Conservation (phyloP, 176 grass and related monocot genomes). For the Aechmea fasciata region DNA sequence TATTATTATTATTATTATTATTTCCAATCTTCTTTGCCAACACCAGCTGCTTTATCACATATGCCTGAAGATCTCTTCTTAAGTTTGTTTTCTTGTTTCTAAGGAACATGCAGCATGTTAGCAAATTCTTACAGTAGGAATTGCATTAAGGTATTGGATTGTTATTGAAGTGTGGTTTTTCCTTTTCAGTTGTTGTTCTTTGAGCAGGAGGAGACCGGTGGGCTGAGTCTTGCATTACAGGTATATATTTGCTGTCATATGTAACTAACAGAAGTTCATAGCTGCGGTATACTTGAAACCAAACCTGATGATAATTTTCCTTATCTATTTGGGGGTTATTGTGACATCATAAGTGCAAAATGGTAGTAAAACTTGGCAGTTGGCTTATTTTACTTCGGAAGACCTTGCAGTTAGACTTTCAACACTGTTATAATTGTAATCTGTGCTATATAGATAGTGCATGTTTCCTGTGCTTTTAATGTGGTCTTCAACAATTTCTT, state of each 20-base stretch:
- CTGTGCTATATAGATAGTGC: neutral
- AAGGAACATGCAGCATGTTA: neutral
- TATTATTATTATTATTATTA: neutral
- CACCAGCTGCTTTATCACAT: neutral
- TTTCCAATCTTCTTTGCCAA: neutral
- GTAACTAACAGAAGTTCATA: neutral
- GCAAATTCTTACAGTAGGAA: neutral
- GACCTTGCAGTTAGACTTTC: too few species aligned
- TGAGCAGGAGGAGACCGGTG: conserved; percentile 93
- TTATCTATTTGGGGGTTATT: neutral
- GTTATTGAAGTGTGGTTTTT: neutral
- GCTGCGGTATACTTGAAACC: too few species aligned
- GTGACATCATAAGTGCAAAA: neutral
- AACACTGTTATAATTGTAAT: too few species aligned
- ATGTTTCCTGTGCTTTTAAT: neutral
- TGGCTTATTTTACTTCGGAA: too few species aligned
- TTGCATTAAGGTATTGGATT: neutral
- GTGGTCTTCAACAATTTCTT: neutral
- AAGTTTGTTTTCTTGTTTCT: neutral
- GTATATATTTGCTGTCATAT: conserved; percentile 28
- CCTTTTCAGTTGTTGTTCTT: conserved; percentile 83
- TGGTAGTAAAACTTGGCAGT: too few species aligned
- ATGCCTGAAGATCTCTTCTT: neutral
- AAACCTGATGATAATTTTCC: neutral
- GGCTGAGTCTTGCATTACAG: conserved; percentile 87